Conservation (phyloP, 2,329 filamentous ascomycete genomes). For the Macrophomina tecta region DNA sequence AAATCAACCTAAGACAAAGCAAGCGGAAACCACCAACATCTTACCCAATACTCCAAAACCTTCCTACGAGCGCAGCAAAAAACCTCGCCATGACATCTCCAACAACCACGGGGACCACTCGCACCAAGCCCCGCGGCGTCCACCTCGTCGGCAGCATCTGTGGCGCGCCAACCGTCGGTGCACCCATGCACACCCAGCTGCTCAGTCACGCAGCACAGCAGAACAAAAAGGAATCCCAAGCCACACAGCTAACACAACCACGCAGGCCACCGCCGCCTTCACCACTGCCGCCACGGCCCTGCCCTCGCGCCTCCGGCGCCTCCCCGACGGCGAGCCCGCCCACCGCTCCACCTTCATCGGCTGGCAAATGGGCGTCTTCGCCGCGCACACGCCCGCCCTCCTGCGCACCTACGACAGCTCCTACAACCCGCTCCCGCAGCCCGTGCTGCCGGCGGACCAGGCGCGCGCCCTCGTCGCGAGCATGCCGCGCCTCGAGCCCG, state of each 20-base stretch:
- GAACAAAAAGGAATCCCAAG: too few species aligned
- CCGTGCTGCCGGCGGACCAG: background rate
- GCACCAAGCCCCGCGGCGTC: background rate
- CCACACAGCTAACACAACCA: too few species aligned
- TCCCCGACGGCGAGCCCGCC: constrained; percentile 33
- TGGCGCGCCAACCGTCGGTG: background rate
- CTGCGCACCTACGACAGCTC: background rate
- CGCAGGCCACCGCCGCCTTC: constrained; percentile 24
- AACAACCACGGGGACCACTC: background rate
- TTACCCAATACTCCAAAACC: too few species aligned
- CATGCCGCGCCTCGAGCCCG: constrained; percentile 33
- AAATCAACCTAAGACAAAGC: too few species aligned
- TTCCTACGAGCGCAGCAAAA: too few species aligned
- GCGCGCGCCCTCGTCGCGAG: constrained; percentile 13
- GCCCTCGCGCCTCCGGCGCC: constrained; percentile 28
- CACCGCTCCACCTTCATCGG: constrained; percentile 28
- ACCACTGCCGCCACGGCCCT: constrained; percentile 6
- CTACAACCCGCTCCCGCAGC: background rate
- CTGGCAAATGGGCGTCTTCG: constrained; percentile 28
- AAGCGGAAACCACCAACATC: too few species aligned
- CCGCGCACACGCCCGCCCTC: background rate
- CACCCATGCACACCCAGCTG: too few species aligned
- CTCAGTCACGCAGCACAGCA: too few species aligned
- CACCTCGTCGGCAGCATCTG: constrained; percentile 29
- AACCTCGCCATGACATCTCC: background rate